These are phyloP conservation scores for Tylopilus subfusipes DNA, from an alignment of 768 basidiomycete genomes.

Conservation along the genomic window DNA sequence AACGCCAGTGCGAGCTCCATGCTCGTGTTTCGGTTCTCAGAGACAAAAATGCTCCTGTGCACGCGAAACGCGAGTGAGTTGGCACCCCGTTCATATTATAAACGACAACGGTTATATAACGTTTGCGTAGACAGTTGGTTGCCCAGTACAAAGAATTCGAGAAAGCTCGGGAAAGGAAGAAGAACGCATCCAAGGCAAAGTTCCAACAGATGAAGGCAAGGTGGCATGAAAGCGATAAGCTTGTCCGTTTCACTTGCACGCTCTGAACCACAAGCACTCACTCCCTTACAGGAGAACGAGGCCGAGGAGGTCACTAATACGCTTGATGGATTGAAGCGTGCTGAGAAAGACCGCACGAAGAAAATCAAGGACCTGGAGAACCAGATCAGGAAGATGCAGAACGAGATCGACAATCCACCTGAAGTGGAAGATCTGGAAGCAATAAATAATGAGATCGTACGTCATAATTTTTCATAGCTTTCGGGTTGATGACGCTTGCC, in stretches of 20 bases:
- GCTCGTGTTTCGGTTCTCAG: constrained; percentile 49
- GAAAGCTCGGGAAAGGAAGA: constrained; percentile 48
- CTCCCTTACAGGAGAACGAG: constrained; percentile 46
- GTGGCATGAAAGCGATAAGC: constrained; percentile 46
- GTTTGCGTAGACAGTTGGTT: constrained; percentile 45
- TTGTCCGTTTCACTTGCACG: constrained; percentile 38
- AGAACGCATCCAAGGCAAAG: constrained; percentile 49
- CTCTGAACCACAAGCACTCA: not conserved
- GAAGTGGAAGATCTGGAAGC: too few species aligned
- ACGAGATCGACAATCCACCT: too few species aligned
- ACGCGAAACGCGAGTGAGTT: constrained; percentile 45
- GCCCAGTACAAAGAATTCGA: constrained; percentile 44
- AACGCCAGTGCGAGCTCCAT: constrained; percentile 46
- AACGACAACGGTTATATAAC: not conserved
- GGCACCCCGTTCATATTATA: not conserved
- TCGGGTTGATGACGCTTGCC: too few species aligned
- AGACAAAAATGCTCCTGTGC: constrained; percentile 62
- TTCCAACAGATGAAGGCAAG: constrained; percentile 48
- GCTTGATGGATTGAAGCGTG: constrained; percentile 54
- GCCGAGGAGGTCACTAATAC: constrained; percentile 45
- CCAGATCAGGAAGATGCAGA: too few species aligned
- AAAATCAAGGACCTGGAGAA: constrained; percentile 60
- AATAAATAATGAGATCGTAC: constrained; percentile 51
- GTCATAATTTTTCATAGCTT: constrained; percentile 14
- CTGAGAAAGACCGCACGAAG: constrained; percentile 56